Percentiles rank a stretch among this genome's conserved stretches.
Evolutionary conservation across 208 protist genomes (phyloP).

Genomic region (Balamuthia mandrillaris): DNA sequence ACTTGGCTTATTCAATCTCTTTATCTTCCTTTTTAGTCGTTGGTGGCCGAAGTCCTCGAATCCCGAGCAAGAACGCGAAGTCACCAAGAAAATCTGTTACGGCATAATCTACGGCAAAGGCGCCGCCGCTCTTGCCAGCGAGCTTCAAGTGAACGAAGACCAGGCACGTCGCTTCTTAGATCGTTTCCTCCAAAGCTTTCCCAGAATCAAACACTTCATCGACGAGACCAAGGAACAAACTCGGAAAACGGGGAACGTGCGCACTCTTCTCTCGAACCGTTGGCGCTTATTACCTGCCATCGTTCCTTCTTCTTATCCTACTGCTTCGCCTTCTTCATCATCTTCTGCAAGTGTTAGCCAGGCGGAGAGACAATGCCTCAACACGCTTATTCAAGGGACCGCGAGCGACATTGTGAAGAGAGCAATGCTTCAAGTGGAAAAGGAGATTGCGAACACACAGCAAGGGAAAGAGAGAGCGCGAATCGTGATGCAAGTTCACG

Average conservation of each 20-base stretch:
- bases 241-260: neutral
- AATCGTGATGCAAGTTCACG: slow-evolving; percentile 24
- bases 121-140: neutral
- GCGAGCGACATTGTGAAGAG: slow-evolving; percentile 31
- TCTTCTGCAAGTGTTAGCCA: no score
- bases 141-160: neutral
- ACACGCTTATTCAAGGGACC: slow-evolving; percentile 25
- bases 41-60: slow-evolving; percentile 2
- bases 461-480: neutral
- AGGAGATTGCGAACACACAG: neutral
- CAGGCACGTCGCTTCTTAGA: neutral
- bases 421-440: neutral
- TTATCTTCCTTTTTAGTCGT: no score
- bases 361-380: neutral
- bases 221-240: neutral
- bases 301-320: neutral
- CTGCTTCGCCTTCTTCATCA: no score
- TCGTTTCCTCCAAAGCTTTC: neutral
- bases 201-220: neutral
- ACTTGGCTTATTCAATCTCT: no score
- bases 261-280: neutral
- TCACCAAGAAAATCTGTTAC: slow-evolving; percentile 14
- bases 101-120: slow-evolving; percentile 26
- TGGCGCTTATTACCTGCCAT: neutral
- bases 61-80: neutral